Conservation (phyloP, 495 filamentous ascomycete species). For the Neurospora sublineolata region DNA sequence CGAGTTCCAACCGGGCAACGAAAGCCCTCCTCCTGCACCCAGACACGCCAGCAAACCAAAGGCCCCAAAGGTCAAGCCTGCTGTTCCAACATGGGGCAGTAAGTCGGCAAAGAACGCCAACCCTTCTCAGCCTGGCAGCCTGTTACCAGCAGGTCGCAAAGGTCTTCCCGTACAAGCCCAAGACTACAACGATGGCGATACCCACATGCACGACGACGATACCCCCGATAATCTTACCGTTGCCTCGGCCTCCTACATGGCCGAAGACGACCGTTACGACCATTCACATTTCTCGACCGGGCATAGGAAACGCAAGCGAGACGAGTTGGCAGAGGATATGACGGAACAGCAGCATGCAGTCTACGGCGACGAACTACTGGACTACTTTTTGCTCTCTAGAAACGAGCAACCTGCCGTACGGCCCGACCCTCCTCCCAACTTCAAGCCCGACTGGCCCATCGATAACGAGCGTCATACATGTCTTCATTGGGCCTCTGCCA, state of each 20-base stretch:
- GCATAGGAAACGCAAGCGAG: slow-evolving; percentile 71
- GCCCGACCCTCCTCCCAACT: slow-evolving; percentile 68
- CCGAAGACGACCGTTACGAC: slow-evolving; percentile 64
- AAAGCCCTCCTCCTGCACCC: slow-evolving; percentile 85
- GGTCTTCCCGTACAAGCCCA: slow-evolving; percentile 21
- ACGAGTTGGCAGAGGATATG: slow-evolving; percentile 52
- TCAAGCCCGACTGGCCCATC: slow-evolving; percentile 77
- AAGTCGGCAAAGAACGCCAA: slow-evolving; percentile 17
- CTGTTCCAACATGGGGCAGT: slow-evolving; percentile 42
- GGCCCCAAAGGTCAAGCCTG: slow-evolving; percentile 46
- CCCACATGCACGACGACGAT: slow-evolving; percentile 65
- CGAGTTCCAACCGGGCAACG: slow-evolving; percentile 72
- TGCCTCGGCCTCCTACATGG: slow-evolving; percentile 69
- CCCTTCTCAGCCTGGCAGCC: slow-evolving; percentile 8
- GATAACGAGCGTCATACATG: slow-evolving; percentile 82
- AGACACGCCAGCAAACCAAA: slow-evolving; percentile 78
- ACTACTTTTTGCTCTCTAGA: slow-evolving; percentile 82
- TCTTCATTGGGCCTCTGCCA: slow-evolving; percentile 94
- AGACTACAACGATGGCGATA: slow-evolving; percentile 37
- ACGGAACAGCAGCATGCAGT: slow-evolving; percentile 74
- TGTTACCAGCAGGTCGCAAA: slow-evolving; percentile 19
- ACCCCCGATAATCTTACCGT: slow-evolving; percentile 70
- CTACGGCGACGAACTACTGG: slow-evolving; percentile 82
- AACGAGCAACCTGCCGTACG: slow-evolving; percentile 55
- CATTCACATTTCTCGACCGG: slow-evolving; percentile 52